These are phyloP conservation scores for Carex pumila DNA, from an alignment of 176 grass and related monocot genomes.

Conservation along the genomic window DNA sequence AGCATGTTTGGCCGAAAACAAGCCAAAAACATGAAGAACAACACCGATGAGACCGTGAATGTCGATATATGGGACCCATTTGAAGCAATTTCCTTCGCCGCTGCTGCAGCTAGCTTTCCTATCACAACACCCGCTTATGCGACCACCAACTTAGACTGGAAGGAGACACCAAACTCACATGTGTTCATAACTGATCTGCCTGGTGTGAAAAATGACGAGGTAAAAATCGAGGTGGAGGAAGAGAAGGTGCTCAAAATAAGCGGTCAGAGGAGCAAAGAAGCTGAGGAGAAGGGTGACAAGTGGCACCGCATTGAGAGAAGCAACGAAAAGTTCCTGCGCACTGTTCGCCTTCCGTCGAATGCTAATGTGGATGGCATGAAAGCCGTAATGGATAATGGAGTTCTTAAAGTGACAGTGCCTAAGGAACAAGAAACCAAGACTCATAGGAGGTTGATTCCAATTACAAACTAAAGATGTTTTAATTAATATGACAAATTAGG, in stretches of 20 bases:
- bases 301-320: slow-evolving; percentile 54
- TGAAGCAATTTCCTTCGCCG: not conserved
- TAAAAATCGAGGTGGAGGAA: slow-evolving; percentile 69
- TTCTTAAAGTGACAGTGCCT: slow-evolving; percentile 60
- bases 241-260: slow-evolving; percentile 53
- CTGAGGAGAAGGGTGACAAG: slow-evolving; percentile 44
- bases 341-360: slow-evolving; percentile 38
- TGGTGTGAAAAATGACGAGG: slow-evolving; percentile 40
- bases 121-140: slow-evolving; percentile 24
- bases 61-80: slow-evolving; percentile 2
- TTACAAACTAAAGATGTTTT: slow-evolving; percentile 26
- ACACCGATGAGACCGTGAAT: not conserved
- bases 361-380: slow-evolving; percentile 29
- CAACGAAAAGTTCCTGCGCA: slow-evolving; percentile 42
- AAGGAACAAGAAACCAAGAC: slow-evolving; percentile 38
- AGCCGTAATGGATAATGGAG: slow-evolving; percentile 37
- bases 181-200: slow-evolving; percentile 71
- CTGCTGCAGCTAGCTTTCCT: not conserved
- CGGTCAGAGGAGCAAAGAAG: slow-evolving; percentile 36
- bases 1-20: not conserved
- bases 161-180: slow-evolving; percentile 59
- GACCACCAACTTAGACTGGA: slow-evolving; percentile 63
- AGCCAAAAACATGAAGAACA: not conserved
- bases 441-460: slow-evolving; percentile 33
- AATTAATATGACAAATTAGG: not conserved